phyloP scores from a whole-genome alignment of 1,284 basidiomycete species.

The Omphalotus olearius region DNA sequence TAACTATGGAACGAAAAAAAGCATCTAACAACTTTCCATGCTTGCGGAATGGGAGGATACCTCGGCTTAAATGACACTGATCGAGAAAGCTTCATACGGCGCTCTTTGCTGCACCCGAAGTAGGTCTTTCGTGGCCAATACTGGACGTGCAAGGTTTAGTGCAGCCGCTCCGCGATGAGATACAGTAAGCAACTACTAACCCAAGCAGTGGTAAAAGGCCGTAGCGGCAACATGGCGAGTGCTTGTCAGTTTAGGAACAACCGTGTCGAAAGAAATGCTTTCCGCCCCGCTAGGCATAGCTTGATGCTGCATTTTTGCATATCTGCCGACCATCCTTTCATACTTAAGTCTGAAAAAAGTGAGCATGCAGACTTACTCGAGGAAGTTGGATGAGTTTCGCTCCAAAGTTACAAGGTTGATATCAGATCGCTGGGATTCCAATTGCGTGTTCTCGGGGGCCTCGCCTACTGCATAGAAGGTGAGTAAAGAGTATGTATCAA shows the following conservation, averaged over 20 bases:
- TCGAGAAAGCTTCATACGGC: conserved; percentile 46
- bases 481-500: not conserved
- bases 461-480: conserved; percentile 20
- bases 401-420: conserved; percentile 57
- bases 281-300: conserved; percentile 44
- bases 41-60: too few relatives aligned
- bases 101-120: conserved; percentile 48
- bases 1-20: too few relatives aligned
- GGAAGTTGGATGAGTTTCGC: conserved; percentile 70
- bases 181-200: conserved; percentile 32
- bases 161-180: conserved; percentile 3
- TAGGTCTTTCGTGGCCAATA: conserved; percentile 63
- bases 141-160: conserved; percentile 28
- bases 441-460: conserved; percentile 21
- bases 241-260: conserved; percentile 61
- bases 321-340: conserved; percentile 38
- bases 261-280: conserved; percentile 55
- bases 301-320: conserved; percentile 70
- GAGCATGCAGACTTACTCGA: conserved; percentile 49
- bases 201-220: conserved; percentile 78
- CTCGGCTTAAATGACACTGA: conserved; percentile 19
- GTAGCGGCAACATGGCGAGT: conserved; percentile 72
- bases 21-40: too few relatives aligned
- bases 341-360: not conserved
- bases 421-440: conserved; percentile 52